Percentiles rank a stretch among this genome's conserved stretches.
Conservation (phyloP, 331 rosid species). For the Malus hybrid region DNA sequence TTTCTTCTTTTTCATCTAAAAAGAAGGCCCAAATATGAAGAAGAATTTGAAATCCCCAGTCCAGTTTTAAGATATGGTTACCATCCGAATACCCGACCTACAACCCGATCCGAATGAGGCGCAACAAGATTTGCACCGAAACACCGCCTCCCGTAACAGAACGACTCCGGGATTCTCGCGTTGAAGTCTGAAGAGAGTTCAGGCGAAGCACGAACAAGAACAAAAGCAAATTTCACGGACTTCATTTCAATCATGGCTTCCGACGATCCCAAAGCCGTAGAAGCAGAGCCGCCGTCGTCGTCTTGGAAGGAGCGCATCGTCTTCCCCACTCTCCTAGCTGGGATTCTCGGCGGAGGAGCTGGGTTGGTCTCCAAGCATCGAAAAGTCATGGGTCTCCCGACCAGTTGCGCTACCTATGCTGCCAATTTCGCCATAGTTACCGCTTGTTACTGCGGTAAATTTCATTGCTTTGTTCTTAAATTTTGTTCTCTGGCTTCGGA, state of each 20-base stretch:
- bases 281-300: conserved; percentile 20
- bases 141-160: not conserved
- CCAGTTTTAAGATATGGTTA: not conserved
- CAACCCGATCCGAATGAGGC: not conserved
- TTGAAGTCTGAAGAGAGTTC: not conserved
- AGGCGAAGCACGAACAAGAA: not conserved
- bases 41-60: not conserved
- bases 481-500: not conserved
- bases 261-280: conserved; percentile 24
- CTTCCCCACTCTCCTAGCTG: conserved; percentile 65
- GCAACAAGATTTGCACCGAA: not conserved
- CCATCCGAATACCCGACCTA: not conserved
- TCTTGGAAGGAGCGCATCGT: conserved; percentile 62
- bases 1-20: not conserved
- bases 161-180: not conserved
- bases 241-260: conserved; percentile 28
- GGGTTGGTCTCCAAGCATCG: conserved; percentile 74
- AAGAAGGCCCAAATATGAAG: not conserved
- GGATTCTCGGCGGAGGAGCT: conserved; percentile 72
- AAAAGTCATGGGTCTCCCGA: conserved; percentile 51
- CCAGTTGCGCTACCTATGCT: conserved; percentile 57
- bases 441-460: conserved; percentile 81
- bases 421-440: conserved; percentile 63
- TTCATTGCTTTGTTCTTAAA: not conserved
- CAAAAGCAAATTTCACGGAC: not conserved